Base-by-base conservation (phyloP, 2,329 filamentous ascomycete species). In the Sporothrix euskadiensis region DNA sequence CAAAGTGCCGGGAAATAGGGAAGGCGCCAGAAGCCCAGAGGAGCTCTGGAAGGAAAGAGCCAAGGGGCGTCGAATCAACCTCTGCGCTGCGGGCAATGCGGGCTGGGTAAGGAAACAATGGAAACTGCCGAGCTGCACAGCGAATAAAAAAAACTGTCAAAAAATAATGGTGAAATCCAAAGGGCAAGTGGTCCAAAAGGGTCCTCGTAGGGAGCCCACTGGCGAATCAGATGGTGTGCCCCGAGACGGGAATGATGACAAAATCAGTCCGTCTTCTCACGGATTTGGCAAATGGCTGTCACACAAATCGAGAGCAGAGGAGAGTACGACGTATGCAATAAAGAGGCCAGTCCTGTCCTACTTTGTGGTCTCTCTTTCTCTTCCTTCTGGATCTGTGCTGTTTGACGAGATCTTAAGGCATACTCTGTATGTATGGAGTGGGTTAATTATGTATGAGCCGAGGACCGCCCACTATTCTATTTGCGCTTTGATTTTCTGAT, bases 201-300 rank as follows among this genome's bases (percentile, higher is more conserved):
- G n/a, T 47, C 39, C 32, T 14, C 56, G 32, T 2, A 26, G 14
- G 22, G n/a, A 14, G 10, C 16, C 59, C 16, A 63, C 12, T 47
- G 39, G 61, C 61, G 44, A 68, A 68, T 49, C 26, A 49, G 26
- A 52, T 6, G 44, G 41, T 32, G 22, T 26, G 26, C 65, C 26
- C 30, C 41, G 65, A 35, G 65, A 52, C 65, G 44, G 41, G 35
- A 26, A 52, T n/a, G 16, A 52, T 52, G 65, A 68, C 65, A 68
- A 35, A 68, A 68, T 30, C 9, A 35, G 7, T 12, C 65, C 41
- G 65, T 10, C 6, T 66, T 49, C 44, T 49, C 14, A 49, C 44
- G 12, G n/a, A 8, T 16, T 35, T 19, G 3, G 16, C 19, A 35
- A 16, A 41, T 10, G 59, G 32, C 59, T 26, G 35, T 44, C 32